Conservation (phyloP, 2,329 filamentous ascomycete genomes). For the Colletotrichum abscissum region DNA sequence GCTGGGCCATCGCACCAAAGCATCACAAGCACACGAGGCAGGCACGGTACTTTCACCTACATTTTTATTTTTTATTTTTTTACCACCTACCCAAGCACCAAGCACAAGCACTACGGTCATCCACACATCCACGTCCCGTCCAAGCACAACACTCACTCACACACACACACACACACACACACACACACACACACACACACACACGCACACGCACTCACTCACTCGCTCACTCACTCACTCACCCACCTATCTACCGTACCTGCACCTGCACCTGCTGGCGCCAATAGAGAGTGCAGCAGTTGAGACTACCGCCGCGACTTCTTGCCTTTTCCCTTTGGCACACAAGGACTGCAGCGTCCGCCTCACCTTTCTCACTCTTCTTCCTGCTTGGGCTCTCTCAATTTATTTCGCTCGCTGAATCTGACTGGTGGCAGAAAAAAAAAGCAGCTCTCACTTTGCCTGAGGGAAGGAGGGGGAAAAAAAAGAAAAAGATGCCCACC, state of each 20-base stretch:
- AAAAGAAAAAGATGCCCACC: conserved; percentile 12
- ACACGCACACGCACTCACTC: neutral
- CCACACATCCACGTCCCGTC: neutral
- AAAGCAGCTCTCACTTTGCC: neutral
- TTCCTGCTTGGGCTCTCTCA: neutral
- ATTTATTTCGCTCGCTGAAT: neutral
- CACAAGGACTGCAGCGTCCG: neutral
- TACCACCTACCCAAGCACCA: neutral
- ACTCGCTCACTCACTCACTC: neutral
- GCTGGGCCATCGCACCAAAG: neutral
- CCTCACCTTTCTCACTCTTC: conserved; percentile 1
- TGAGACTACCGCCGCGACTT: conserved; percentile 4
- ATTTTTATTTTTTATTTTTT: neutral
- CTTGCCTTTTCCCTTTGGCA: conserved; percentile 2
- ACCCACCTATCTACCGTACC: neutral
- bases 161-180: too few relatives aligned
- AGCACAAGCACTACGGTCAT: too few relatives aligned
- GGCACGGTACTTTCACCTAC: conserved; percentile 9
- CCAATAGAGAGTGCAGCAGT: conserved; percentile 29
- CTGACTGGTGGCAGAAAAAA: neutral
- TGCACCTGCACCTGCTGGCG: conserved; percentile 3
- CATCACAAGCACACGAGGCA: conserved; percentile 5
- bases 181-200: neutral
- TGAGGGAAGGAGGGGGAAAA: neutral
- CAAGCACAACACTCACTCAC: neutral